Evolutionary conservation across 768 basidiomycete genomes (phyloP).

Genomic region (Auricularia cornea): DNA sequence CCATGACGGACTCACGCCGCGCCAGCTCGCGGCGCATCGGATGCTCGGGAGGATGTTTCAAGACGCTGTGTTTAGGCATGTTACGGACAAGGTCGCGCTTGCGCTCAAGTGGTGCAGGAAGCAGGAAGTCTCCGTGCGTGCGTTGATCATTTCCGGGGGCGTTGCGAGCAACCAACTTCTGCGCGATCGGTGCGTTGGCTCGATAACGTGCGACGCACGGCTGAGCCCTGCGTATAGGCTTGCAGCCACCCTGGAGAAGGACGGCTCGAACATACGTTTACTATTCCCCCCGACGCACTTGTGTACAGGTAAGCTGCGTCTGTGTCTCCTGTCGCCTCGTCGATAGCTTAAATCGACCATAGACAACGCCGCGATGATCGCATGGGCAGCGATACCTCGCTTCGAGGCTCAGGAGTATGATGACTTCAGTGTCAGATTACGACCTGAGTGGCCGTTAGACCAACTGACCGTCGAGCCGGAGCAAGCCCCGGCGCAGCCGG

Average conservation of each 20-base stretch:
- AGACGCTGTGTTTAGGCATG: constrained; percentile 55
- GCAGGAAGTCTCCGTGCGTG: constrained; percentile 36
- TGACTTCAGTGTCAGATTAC: constrained; percentile 49
- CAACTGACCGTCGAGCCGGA: too few relatives aligned
- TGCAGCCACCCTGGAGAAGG: constrained; percentile 17
- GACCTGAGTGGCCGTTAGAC: constrained; percentile 76
- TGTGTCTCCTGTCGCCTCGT: too few relatives aligned
- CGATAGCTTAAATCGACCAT: neutral
- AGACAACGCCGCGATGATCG: constrained; percentile 99
- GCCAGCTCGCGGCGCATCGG: constrained; percentile 17
- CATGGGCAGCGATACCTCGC: constrained; percentile 80
- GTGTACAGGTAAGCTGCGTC: constrained; percentile 60
- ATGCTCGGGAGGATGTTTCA: constrained; percentile 65
- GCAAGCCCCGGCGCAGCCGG: too few relatives aligned
- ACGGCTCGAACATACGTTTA: constrained; percentile 32
- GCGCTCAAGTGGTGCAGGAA: constrained; percentile 38
- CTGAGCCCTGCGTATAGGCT: constrained; percentile 22
- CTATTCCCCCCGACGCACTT: constrained; percentile 69
- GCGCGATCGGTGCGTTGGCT: constrained; percentile 44
- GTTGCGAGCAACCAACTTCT: constrained; percentile 82
- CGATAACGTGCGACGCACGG: constrained; percentile 2
- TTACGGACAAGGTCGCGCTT: constrained; percentile 64
- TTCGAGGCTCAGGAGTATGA: constrained; percentile 57
- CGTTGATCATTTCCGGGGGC: constrained; percentile 83
- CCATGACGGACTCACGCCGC: constrained; percentile 3